Evolutionary conservation across 2,329 filamentous ascomycete species (phyloP).

Genomic region (Penicillium hordei): DNA sequence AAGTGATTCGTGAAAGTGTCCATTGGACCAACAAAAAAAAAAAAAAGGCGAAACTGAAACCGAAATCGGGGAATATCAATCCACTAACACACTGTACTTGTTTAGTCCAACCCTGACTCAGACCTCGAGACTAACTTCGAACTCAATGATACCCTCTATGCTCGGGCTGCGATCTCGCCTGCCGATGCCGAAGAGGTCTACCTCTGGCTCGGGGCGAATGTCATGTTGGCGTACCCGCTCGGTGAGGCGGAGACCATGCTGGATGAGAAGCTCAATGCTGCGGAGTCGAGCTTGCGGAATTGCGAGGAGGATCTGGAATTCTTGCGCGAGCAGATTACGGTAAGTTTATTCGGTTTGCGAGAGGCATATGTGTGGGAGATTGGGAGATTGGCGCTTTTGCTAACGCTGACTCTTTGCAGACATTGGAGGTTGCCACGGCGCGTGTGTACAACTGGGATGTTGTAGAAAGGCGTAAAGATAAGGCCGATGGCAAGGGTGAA

Average conservation of each 20-base stretch:
- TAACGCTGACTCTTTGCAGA: slow-evolving; percentile 55
- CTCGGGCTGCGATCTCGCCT: slow-evolving; percentile 77
- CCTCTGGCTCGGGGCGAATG: slow-evolving; percentile 96
- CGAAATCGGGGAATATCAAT: not conserved
- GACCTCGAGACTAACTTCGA: slow-evolving; percentile 92
- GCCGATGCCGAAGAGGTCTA: slow-evolving; percentile 80
- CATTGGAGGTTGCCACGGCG: slow-evolving; percentile 92
- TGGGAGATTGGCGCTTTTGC: not conserved
- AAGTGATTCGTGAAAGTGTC: no score
- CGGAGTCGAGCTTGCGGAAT: slow-evolving; percentile 76
- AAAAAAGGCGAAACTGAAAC: not conserved
- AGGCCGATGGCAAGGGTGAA: slow-evolving; percentile 53
- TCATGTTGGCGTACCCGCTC: slow-evolving; percentile 94
- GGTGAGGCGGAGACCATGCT: slow-evolving; percentile 81
- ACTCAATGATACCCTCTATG: slow-evolving; percentile 92
- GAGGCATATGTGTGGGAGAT: not conserved
- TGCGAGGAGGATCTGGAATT: slow-evolving; percentile 98
- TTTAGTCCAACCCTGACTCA: slow-evolving; percentile 38
- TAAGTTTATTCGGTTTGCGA: slow-evolving; percentile 44
- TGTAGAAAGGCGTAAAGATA: slow-evolving; percentile 90
- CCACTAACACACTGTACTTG: not conserved
- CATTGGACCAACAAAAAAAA: not conserved
- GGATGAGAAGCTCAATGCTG: slow-evolving; percentile 71
- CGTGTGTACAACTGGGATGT: slow-evolving; percentile 99
- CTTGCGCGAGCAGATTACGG: slow-evolving; percentile 91